Evolutionary conservation across 192 early-diverging fungal species (phyloP), one percentile per base, ranked within the genome.

Genomic region (Rhizophlyctis rosea): DNA sequence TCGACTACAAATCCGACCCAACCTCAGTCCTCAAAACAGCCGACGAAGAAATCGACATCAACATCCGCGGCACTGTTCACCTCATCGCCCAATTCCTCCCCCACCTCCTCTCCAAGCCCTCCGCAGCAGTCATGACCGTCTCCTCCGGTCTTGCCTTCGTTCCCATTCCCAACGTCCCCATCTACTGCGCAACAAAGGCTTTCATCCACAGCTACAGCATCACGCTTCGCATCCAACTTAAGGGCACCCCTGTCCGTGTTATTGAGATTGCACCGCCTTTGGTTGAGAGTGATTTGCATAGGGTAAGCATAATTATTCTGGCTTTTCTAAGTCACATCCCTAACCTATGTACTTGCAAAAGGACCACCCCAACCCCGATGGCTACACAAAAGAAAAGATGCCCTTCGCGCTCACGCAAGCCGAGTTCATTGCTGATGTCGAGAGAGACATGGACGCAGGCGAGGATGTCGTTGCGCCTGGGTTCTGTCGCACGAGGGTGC

Each of bases 211-310:
- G 57, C 24, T 72, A 50, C 35, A 71, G 52, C 24, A 49, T 50
- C 61, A 62, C 50, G 11, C 39, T 72, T 0, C 27, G 71, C 21
- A 27, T 55, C 32, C 67, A 72, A 29, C 31, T 72, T 24, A 21
- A 32, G 35, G 29, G 25, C 16, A 48, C 13, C 24, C n/a, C n/a
- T n/a, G 54, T 72, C 4, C 39, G 50, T 28, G 67, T 72, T 13
- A 31, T 72, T 9, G 71, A 72, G 36, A 72, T 72, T 50, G 36
- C 34, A 7, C 71, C 71, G 47, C 71, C 71, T 28, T 52, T 66
- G 18, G 67, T 72, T 16, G 54, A 64, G 28, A 66, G 60, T 0
- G 59, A 72, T 54, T 49, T 72, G 14, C 59, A 72, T 51, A 24
- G 59, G 47, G 59, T 61, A 50, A 27, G 59, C n/a, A 47, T 47